Evolutionary conservation across 164 flowering plant species (phyloP).

Genomic region (Santalum album): DNA sequence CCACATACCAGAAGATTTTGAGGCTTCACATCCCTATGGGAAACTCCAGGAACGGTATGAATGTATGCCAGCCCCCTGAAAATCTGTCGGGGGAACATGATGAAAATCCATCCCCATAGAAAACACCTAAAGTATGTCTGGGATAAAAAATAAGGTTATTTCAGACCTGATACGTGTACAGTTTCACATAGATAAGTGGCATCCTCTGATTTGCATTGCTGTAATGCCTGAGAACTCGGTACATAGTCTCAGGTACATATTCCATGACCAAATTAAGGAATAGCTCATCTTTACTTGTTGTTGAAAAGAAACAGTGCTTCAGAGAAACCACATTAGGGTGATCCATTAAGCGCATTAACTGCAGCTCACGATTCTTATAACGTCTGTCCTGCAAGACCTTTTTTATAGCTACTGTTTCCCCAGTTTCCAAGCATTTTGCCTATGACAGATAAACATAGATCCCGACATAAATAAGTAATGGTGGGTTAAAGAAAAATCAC

Average conservation of each 20-base stretch:
- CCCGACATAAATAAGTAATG: neutral
- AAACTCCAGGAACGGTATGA: conserved; percentile 52
- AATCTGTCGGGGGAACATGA: conserved; percentile 36
- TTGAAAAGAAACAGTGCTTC: conserved; percentile 93
- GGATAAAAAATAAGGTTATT: neutral
- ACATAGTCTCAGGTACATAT: conserved; percentile 85
- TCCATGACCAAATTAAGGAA: conserved; percentile 94
- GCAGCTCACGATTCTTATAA: conserved; percentile 90
- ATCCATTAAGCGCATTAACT: conserved; percentile 88
- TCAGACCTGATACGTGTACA: conserved; percentile 71
- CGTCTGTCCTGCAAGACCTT: conserved; percentile 92
- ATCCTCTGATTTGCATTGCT: conserved; percentile 71
- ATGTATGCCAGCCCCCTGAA: conserved; percentile 89
- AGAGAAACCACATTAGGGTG: conserved; percentile 84
- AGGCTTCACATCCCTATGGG: conserved; percentile 80
- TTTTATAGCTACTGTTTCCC: conserved; percentile 87
- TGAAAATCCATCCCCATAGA: neutral
- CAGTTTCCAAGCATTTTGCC: conserved; percentile 96
- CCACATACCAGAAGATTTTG: conserved; percentile 79
- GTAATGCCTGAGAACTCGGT: conserved; percentile 70
- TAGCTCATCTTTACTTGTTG: conserved; percentile 81
- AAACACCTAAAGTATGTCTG: neutral
- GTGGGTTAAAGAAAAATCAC: neutral
- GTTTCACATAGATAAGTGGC: conserved; percentile 91
- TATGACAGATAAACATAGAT: conserved; percentile 9